Percentiles rank a stretch among this genome's conserved stretches.
These are phyloP conservation scores for Pseudocercospora ulei DNA, from an alignment of 2,329 filamentous ascomycete genomes.

Conservation along the genomic window DNA sequence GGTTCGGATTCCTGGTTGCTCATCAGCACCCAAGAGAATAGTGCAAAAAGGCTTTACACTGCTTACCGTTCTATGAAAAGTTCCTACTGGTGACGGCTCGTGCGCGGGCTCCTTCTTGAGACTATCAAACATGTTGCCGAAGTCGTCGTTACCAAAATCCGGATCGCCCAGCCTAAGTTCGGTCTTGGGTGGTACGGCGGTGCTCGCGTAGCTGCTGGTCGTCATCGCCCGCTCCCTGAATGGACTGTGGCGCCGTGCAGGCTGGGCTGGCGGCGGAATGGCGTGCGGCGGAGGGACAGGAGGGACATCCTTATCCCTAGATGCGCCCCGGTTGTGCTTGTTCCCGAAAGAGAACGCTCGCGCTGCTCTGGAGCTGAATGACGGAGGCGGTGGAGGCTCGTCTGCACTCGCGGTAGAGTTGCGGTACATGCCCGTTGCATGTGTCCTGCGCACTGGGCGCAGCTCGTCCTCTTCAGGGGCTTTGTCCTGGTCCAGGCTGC, in stretches of 20 bases:
- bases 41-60: neutral
- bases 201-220: constrained; percentile 36
- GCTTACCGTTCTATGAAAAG: constrained; percentile 23
- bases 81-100: constrained; percentile 20
- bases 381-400: constrained; percentile 31
- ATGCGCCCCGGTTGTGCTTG: constrained; percentile 29
- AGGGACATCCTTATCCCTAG: constrained; percentile 18
- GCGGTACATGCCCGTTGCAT: constrained; percentile 35
- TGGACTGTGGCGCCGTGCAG: constrained; percentile 19
- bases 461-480: constrained; percentile 32
- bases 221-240: constrained; percentile 36
- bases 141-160: constrained; percentile 32
- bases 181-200: constrained; percentile 30
- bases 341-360: constrained; percentile 46
- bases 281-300: constrained; percentile 20
- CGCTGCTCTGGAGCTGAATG: constrained; percentile 38
- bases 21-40: constrained; percentile 15
- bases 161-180: constrained; percentile 28
- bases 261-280: constrained; percentile 2
- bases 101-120: constrained; percentile 24
- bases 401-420: constrained; percentile 36
- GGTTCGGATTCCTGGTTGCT: constrained; percentile 30
- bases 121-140: constrained; percentile 35
- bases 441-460: constrained; percentile 32
- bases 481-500: constrained; percentile 43